phyloP scores from a whole-genome alignment of 441 rosid species.

The Gossypium davidsonii region DNA sequence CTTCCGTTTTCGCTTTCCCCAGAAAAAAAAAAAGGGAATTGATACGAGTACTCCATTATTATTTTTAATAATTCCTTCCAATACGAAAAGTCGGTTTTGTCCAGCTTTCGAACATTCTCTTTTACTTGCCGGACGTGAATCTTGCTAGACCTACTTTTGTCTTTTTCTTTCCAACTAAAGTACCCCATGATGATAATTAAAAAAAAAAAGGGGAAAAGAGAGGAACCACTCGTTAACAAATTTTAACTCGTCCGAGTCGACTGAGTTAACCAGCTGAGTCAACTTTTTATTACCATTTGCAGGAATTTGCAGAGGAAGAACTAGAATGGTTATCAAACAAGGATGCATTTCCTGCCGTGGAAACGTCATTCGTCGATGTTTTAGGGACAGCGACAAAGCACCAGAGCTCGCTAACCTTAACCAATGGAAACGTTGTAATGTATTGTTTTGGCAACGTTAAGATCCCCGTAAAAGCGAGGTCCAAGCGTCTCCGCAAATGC shows the following conservation, averaged over 20 bases:
- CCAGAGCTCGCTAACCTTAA: conserved; percentile 44
- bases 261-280: conserved; percentile 23
- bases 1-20: background rate
- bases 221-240: conserved; percentile 3
- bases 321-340: conserved; percentile 78
- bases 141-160: background rate
- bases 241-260: conserved; percentile 11
- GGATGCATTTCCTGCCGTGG: conserved; percentile 68
- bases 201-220: background rate
- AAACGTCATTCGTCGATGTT: conserved; percentile 48
- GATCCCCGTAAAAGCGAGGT: conserved; percentile 55
- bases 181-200: background rate
- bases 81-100: conserved; percentile 3
- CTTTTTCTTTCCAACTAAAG: background rate
- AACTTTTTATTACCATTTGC: background rate
- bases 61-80: background rate
- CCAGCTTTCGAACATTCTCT: background rate
- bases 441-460: conserved; percentile 35
- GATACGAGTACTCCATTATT: background rate
- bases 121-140: background rate
- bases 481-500: conserved; percentile 44
- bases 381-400: conserved; percentile 32
- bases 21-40: background rate
- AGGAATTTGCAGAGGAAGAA: conserved; percentile 71
- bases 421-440: conserved; percentile 20